A percentile compares a stretch with the other conserved stretches of the same genome.
phyloP scores from a whole-genome alignment of 352 stramenopile species.

The Phytophthora colocasiae region DNA sequence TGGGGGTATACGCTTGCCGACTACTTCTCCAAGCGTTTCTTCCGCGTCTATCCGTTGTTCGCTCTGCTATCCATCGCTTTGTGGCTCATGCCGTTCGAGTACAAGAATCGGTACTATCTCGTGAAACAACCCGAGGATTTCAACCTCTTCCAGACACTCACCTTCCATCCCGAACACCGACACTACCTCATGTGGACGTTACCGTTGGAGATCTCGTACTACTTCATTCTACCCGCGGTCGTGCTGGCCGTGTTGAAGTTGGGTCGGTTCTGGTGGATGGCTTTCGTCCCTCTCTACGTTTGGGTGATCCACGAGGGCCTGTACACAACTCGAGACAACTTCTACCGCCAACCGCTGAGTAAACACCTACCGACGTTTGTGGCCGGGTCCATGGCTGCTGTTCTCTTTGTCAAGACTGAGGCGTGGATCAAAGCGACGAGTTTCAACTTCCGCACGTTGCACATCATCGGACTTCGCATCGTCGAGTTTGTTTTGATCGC shows the following conservation, averaged over 20 bases:
- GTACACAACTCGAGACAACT: slow-evolving; percentile 9
- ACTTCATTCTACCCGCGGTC: slow-evolving; percentile 19
- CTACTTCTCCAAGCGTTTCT: slow-evolving; percentile 26
- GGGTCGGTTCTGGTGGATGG: slow-evolving; percentile 16
- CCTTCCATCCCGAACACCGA: slow-evolving; percentile 13
- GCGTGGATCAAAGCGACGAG: slow-evolving; percentile 1
- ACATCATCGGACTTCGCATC: background rate
- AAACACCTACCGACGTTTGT: slow-evolving; percentile 20
- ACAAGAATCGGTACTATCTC: slow-evolving; percentile 14
- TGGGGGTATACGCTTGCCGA: slow-evolving; percentile 16
- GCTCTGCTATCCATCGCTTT: slow-evolving; percentile 1
- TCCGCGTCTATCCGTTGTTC: slow-evolving; percentile 23
- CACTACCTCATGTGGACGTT: slow-evolving; percentile 22
- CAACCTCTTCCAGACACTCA: slow-evolving; percentile 15
- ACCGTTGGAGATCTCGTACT: slow-evolving; percentile 24
- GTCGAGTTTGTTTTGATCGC: slow-evolving; percentile 4
- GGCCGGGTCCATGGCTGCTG: slow-evolving; percentile 15
- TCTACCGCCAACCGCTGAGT: slow-evolving; percentile 9
- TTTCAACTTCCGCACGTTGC: slow-evolving; percentile 8
- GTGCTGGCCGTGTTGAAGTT: slow-evolving; percentile 9
- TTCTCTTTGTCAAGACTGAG: slow-evolving; percentile 9
- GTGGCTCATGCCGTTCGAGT: slow-evolving; percentile 16
- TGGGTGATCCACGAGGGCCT: slow-evolving; percentile 22
- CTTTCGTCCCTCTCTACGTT: slow-evolving; percentile 4
- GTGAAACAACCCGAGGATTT: slow-evolving; percentile 3